Evolutionary conservation across 805 yeast genomes (phyloP).

Genomic region (Kazachstania psychrophila): DNA sequence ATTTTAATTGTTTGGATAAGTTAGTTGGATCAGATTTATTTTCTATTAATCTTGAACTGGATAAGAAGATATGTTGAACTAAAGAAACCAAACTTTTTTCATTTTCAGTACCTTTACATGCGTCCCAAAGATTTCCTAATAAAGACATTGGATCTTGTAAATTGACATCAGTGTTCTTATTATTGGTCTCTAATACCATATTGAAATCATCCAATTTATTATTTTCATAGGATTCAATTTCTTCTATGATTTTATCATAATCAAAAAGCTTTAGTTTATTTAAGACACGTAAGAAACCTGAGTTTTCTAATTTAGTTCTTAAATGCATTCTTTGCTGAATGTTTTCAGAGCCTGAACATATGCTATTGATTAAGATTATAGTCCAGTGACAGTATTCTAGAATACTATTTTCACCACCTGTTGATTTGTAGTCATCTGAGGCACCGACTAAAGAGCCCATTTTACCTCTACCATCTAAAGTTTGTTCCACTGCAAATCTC

Average conservation of each 20-base stretch:
- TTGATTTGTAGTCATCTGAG: conserved; percentile 58
- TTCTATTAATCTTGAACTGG: conserved; percentile 22
- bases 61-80: conserved; percentile 28
- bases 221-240: conserved; percentile 55
- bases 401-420: conserved; percentile 35
- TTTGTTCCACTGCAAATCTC: conserved; percentile 55
- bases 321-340: conserved; percentile 27
- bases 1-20: conserved; percentile 33
- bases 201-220: conserved; percentile 29
- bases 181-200: conserved; percentile 17
- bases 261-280: conserved; percentile 46
- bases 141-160: conserved; percentile 57
- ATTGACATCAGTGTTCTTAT: conserved; percentile 31
- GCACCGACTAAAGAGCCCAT: conserved; percentile 91
- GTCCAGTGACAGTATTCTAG: conserved; percentile 29
- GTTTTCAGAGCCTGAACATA: conserved; percentile 23
- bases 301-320: conserved; percentile 26
- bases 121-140: conserved; percentile 39
- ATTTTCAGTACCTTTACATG: conserved; percentile 49
- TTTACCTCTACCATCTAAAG: conserved; percentile 78
- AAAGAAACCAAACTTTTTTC: conserved; percentile 43
- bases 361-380: conserved; percentile 25
- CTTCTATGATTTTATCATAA: conserved; percentile 55
- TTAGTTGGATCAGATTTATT: conserved; percentile 21
- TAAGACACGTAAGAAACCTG: conserved; percentile 25